A percentile compares a stretch with the other conserved stretches of the same genome.
These are phyloP conservation scores for Peronosclerospora sorghi DNA, from an alignment of 352 stramenopile species.

Conservation along the genomic window DNA sequence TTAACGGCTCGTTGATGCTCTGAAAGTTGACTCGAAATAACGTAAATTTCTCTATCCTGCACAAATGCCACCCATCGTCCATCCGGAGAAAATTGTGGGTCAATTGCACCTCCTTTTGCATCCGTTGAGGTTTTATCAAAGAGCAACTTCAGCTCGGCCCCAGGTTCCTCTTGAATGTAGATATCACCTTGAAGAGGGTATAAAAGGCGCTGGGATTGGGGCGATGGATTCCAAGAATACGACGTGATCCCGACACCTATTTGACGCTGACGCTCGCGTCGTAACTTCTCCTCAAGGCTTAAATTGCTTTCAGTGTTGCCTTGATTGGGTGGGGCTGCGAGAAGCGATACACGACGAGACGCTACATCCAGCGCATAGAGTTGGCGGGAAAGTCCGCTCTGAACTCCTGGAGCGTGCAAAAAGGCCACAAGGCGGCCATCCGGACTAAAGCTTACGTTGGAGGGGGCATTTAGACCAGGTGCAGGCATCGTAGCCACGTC, in stretches of 20 bases:
- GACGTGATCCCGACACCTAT: constrained; percentile 90
- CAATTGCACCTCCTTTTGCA: constrained; percentile 73
- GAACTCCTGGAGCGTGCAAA: constrained; percentile 67
- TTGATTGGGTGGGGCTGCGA: constrained; percentile 55
- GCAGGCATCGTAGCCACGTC: constrained; percentile 83
- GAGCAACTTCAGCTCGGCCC: constrained; percentile 60
- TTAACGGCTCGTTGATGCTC: constrained; percentile 43
- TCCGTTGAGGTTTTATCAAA: constrained; percentile 81
- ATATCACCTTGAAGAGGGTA: constrained; percentile 89
- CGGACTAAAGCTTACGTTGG: constrained; percentile 78
- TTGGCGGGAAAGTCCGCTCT: constrained; percentile 73
- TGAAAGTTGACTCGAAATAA: constrained; percentile 47
- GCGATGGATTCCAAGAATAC: constrained; percentile 70
- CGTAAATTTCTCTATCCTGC: constrained; percentile 89
- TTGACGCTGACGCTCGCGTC: constrained; percentile 82
- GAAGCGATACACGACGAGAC: constrained; percentile 37
- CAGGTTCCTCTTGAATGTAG: constrained; percentile 86
- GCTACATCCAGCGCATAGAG: constrained; percentile 75
- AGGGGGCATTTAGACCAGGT: constrained; percentile 67
- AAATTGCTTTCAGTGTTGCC: constrained; percentile 81
- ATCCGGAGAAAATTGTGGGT: constrained; percentile 90
- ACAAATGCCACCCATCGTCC: constrained; percentile 91
- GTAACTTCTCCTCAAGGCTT: constrained; percentile 86
- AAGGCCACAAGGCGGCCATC: constrained; percentile 78
- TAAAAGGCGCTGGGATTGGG: constrained; percentile 61